These are phyloP conservation scores for Dissophora ornata DNA, from an alignment of 192 early-diverging fungal genomes.

Conservation along the genomic window DNA sequence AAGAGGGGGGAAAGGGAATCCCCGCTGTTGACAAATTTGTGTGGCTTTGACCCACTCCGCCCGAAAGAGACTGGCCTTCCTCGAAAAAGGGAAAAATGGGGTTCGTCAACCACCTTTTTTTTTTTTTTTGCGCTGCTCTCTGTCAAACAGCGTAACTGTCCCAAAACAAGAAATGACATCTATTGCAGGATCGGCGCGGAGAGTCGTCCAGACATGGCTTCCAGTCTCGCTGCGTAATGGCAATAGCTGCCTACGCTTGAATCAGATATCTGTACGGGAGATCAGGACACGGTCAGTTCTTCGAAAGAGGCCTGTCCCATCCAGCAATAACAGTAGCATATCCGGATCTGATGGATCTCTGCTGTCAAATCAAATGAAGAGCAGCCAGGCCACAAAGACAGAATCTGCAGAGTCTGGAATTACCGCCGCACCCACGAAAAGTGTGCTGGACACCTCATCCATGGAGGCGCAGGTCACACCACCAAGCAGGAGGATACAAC, in stretches of 20 bases:
- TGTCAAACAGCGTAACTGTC: background rate
- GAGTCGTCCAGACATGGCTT: background rate
- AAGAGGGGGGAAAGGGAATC: background rate
- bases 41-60: constrained; percentile 27
- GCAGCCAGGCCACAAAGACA: background rate
- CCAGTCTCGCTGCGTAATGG: no score
- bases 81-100: no score
- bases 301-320: constrained; percentile 1
- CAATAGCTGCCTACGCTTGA: background rate
- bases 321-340: no score
- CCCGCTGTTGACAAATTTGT: constrained; percentile 21
- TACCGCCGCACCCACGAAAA: background rate
- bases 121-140: background rate
- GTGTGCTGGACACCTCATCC: background rate
- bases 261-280: constrained; percentile 7
- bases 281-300: constrained; percentile 27
- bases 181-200: constrained; percentile 8
- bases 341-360: no score
- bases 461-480: background rate
- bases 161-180: constrained; percentile 19
- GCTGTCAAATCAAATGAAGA: no score
- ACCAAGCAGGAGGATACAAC: constrained; percentile 5
- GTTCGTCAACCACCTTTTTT: no score
- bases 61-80: no score
- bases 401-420: background rate